Base-by-base conservation (phyloP, 2,329 filamentous ascomycete genomes). In the Stagonosporopsis vannaccii region DNA sequence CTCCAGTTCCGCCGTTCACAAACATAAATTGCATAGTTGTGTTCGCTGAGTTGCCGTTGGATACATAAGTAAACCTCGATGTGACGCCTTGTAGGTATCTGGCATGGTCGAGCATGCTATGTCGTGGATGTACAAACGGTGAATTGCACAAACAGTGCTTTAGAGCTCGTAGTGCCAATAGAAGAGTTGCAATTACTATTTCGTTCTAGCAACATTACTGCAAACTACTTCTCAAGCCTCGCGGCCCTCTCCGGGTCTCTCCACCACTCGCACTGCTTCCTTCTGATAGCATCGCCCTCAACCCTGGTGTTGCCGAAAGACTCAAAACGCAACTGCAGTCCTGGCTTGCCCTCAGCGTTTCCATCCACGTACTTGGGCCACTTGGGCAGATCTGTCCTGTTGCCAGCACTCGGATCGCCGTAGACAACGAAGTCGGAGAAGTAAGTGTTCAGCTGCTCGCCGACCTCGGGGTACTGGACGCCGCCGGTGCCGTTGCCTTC, bases 401-500 rank as follows among this genome's bases (percentile, higher is more conserved):
- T 56, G 9, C 61, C 63, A 0, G 46, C 51, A 53, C 78, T 81
- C 6, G 79, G 79, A 56, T 79, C 70, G 13, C 75, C 66, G 25
- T 74, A 63, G 5, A 70, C 65, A 4, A 81, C 75, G 58, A 81
- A 81, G 12, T 70, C 68, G 0, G 75, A 72, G 65, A 79, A 81
- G 40, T 71, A 75, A 8, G 65, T 68, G 45, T 72, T 71, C 65
- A 80, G 77, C 12, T 77, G 54, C 37, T 68, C 67, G 4, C 76
- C 75, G 6, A 80, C 68, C 1, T 77, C 65, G 1, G 63, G 66
- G 50, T 77, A 80, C 80, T 72, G 66, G 0, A 67, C 60, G 6
- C 66, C 67, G 2, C 59, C 55, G 68, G 74, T 74, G 48, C 88
- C 75, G 35, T 84, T 62, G 0, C 83, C 85, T 58, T 81, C 81